phyloP scores from a whole-genome alignment of 371 early-diverging fungal genomes.

The Choanephora cucurbitarum region DNA sequence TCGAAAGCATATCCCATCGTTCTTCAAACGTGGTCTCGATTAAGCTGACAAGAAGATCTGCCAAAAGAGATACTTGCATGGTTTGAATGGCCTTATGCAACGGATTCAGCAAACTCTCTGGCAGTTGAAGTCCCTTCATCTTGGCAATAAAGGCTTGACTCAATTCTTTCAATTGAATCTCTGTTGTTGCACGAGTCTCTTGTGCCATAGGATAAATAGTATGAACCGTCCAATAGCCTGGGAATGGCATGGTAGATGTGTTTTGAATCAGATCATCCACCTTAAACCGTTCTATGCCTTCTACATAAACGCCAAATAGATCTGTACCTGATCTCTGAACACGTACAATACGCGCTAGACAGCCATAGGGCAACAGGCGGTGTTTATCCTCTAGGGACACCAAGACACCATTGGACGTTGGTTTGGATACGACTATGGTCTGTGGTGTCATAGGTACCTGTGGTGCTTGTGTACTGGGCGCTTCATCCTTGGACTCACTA shows the following conservation, averaged over 20 bases:
- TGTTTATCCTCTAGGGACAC: conserved; percentile 14
- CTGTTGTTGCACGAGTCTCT: conserved; percentile 17
- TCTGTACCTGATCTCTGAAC: conserved; percentile 34
- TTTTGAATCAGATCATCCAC: conserved; percentile 10
- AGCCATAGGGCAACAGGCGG: conserved; percentile 33
- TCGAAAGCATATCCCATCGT: conserved; percentile 62
- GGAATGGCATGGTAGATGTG: conserved; percentile 16
- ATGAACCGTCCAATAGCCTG: conserved; percentile 24
- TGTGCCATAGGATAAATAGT: conserved; percentile 19
- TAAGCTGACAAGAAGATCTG: conserved; percentile 72
- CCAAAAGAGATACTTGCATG: conserved; percentile 61
- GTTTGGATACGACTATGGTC: background rate
- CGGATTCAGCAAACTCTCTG: conserved; percentile 62
- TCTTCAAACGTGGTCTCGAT: conserved; percentile 74
- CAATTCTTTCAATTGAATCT: conserved; percentile 55
- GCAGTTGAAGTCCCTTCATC: conserved; percentile 70
- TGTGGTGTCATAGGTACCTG: conserved; percentile 11
- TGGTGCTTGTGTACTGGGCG: conserved; percentile 14
- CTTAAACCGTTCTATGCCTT: conserved; percentile 32
- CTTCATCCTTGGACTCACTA: background rate
- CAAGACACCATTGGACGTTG: background rate
- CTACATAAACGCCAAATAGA: conserved; percentile 33
- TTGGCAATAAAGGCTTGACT: conserved; percentile 57
- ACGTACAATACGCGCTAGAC: conserved; percentile 43
- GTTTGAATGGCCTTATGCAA: conserved; percentile 65